Conservation (phyloP, 2,329 filamentous ascomycete genomes). For the Sporothrix brasiliensis region DNA sequence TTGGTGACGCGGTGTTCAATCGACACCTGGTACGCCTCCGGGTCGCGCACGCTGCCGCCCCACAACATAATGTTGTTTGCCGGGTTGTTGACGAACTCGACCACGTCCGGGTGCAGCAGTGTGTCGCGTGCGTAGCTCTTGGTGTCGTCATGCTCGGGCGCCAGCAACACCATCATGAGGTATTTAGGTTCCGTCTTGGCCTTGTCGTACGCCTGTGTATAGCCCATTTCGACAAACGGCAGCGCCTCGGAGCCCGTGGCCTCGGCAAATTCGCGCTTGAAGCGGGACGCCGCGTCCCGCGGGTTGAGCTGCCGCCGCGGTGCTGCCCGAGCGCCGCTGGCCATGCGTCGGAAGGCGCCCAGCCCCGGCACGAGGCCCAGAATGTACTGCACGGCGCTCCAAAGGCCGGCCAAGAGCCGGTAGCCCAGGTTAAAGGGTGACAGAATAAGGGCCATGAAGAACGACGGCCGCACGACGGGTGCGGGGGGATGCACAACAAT, state of each 20-base stretch:
- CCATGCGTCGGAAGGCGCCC: conserved; percentile 53
- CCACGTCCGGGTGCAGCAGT: conserved; percentile 73
- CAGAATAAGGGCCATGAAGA: conserved; percentile 76
- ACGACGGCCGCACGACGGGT: conserved; percentile 66
- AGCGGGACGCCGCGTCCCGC: conserved; percentile 82
- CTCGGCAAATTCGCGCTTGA: conserved; percentile 92
- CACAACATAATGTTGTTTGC: conserved; percentile 82
- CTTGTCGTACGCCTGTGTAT: conserved; percentile 86
- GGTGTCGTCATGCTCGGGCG: conserved; percentile 93
- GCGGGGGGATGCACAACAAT: conserved; percentile 77
- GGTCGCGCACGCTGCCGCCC: conserved; percentile 90
- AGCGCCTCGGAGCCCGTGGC: conserved; percentile 76
- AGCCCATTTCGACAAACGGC: conserved; percentile 83
- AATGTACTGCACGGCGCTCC: conserved; percentile 74
- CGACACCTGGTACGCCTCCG: conserved; percentile 93
- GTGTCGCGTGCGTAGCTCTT: conserved; percentile 79
- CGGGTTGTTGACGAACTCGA: conserved; percentile 72
- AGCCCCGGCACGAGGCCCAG: conserved; percentile 77
- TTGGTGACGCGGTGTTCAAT: conserved; percentile 84
- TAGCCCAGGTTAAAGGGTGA: conserved; percentile 81
- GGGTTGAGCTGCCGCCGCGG: conserved; percentile 72
- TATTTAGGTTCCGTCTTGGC: conserved; percentile 93
- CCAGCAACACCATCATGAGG: conserved; percentile 82
- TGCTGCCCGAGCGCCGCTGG: conserved; percentile 52
- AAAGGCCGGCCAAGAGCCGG: conserved; percentile 67